Percentiles rank a stretch among this genome's conserved stretches.
These are phyloP conservation scores for Synchytrium microbalum DNA, from an alignment of 371 early-diverging fungal genomes.

Conservation along the genomic window DNA sequence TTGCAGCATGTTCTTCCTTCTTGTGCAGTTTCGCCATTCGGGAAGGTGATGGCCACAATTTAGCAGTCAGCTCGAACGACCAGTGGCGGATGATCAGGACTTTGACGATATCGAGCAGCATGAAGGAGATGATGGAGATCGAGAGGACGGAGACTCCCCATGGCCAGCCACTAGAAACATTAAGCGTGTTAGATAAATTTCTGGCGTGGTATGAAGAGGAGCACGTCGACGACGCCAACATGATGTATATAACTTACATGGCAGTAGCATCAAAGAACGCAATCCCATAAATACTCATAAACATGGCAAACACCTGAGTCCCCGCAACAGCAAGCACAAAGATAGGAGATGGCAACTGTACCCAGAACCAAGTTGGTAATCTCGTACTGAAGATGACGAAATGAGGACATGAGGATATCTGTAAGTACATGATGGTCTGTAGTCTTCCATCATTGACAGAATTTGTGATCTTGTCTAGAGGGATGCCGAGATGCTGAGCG, in stretches of 20 bases:
- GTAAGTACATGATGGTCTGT: conserved; percentile 5
- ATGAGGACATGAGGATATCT: neutral
- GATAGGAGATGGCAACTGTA: neutral
- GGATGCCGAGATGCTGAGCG: neutral
- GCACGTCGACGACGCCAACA: too few relatives aligned
- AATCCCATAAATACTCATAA: neutral
- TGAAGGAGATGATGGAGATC: neutral
- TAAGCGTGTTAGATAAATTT: neutral
- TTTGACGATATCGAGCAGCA: conserved; percentile 33
- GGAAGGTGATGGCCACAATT: conserved; percentile 11
- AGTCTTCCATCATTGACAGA: conserved; percentile 25
- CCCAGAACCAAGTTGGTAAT: neutral
- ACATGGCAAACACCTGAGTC: conserved; percentile 1
- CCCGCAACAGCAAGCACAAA: neutral
- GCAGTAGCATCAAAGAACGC: neutral
- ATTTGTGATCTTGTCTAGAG: too few relatives aligned
- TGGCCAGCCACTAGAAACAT: neutral
- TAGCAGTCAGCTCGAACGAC: conserved; percentile 44
- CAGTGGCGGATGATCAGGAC: conserved; percentile 68
- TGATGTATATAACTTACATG: neutral
- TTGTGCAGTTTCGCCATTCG: neutral
- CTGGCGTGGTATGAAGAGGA: neutral
- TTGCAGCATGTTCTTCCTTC: conserved; percentile 7
- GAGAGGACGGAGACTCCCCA: neutral
- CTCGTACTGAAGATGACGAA: conserved; percentile 4